Base-by-base conservation (phyloP, 2,329 filamentous ascomycete species). In the Arthrobotrys megalospora region DNA sequence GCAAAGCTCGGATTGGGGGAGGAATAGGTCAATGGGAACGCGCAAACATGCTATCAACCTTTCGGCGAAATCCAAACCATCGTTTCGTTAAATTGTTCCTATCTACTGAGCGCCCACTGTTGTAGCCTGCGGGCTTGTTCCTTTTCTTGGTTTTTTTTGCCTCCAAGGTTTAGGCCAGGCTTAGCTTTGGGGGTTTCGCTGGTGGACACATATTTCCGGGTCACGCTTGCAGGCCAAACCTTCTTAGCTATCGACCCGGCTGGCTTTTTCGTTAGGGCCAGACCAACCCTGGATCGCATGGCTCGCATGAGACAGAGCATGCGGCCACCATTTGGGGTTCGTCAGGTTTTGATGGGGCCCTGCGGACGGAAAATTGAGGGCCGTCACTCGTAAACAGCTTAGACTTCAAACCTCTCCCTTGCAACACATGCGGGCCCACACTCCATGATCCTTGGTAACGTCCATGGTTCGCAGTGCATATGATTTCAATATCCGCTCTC, bases 291-390 rank as follows among this genome's bases (percentile, higher is more conserved):
- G 60, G 69, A 63, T 24, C 60, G 45, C 43, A 48, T 45, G 45
- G 55, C 58, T 67, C 62, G 38, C 60, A 48, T 64, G 60, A 64
- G 60, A 60, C 55, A 43, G 55, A 43, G 34, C 43, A 66, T 66
- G 70, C 52, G 63, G 62, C 28, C n/a, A 45, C 6, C 21, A 12
- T 41, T 58, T 62, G 60, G 55, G 55, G 55, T 60, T 60, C 52
- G 8, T 58, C 32, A n/a, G 52, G 41, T 48, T 55, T 68, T 66
- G 66, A 71, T 45, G 48, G 75, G 43, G 75, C 75, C 62, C 75
- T 67, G 75, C 75, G 75, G 75, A 78, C 75, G 75, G 75, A 78
- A 78, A 78, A 78, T 78, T 78, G 75, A 78, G 67, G 67, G 48
- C 75, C 75, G 75, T 72, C 75, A 24, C 67, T 78, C 75, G 63